phyloP scores from a whole-genome alignment of 2,329 filamentous ascomycete genomes.

The Cercospora sp. region DNA sequence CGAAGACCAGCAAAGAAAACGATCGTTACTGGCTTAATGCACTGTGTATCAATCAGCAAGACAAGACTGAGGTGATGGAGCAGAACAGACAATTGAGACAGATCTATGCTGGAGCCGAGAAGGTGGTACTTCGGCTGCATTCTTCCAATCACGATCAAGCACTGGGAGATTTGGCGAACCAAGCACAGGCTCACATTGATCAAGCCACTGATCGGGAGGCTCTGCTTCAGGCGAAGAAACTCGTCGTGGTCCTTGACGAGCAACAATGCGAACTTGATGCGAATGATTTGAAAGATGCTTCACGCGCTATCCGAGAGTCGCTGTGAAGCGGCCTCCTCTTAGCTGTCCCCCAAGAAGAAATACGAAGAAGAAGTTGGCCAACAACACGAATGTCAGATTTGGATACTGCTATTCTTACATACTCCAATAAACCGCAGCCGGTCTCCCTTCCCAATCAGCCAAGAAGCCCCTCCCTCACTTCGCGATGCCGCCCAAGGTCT shows the following conservation, averaged over 20 bases:
- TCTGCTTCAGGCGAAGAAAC: not conserved
- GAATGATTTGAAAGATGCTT: not conserved
- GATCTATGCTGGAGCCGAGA: slow-evolving; percentile 9
- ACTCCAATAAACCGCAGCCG: not conserved
- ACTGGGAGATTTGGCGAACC: not conserved
- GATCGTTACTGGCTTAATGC: slow-evolving; percentile 12
- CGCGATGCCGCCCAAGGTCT: not conserved
- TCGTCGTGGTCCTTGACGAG: not conserved
- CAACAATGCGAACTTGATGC: not conserved
- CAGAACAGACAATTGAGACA: not conserved
- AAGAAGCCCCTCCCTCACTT: not conserved
- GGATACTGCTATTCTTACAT: not conserved
- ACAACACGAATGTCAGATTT: not conserved
- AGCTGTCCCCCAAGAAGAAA: not conserved
- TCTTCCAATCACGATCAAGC: not conserved
- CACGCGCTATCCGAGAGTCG: not conserved
- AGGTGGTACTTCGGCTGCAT: not conserved
- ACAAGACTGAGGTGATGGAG: slow-evolving; percentile 5
- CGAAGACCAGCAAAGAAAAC: not conserved
- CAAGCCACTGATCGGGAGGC: not conserved
- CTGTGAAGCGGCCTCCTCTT: not conserved
- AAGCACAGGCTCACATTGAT: not conserved
- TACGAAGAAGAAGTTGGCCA: not conserved
- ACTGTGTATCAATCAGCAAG: slow-evolving; percentile 13
- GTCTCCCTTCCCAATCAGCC: not conserved